A percentile compares a stretch with the other conserved stretches of the same genome.
Evolutionary conservation across 495 filamentous ascomycete species (phyloP).

Genomic region (Aspergillus ostianus): DNA sequence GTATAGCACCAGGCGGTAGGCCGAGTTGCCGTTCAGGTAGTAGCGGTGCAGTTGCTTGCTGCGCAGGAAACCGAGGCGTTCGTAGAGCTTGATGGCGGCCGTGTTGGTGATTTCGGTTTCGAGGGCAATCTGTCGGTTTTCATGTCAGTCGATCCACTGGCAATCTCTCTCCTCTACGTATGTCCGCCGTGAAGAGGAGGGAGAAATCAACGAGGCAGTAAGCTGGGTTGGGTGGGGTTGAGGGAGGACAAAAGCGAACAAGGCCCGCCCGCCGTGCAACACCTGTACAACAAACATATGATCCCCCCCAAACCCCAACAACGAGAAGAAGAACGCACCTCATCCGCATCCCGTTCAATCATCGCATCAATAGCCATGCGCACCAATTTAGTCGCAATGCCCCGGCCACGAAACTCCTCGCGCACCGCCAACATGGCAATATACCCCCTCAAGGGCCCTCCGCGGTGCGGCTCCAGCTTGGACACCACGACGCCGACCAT

Average conservation of each 20-base stretch:
- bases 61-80: constrained; percentile 85
- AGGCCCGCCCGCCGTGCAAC: background rate
- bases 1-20: constrained; percentile 82
- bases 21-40: constrained; percentile 94
- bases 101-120: constrained; percentile 97
- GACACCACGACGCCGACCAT: constrained; percentile 91
- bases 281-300: background rate
- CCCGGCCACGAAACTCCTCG: constrained; percentile 71
- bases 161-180: too few species aligned
- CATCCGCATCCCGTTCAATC: constrained; percentile 79
- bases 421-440: constrained; percentile 97
- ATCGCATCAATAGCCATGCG: constrained; percentile 91
- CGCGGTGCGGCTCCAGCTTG: constrained; percentile 86
- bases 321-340: constrained; percentile 49
- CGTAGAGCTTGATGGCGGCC: constrained; percentile 90
- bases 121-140: constrained; percentile 64
- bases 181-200: background rate
- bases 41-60: constrained; percentile 95
- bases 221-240: background rate
- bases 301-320: background rate
- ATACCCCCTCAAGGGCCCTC: constrained; percentile 84
- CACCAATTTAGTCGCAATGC: constrained; percentile 90
- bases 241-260: background rate
- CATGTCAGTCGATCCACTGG: background rate
- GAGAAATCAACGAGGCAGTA: too few species aligned